These are phyloP conservation scores for Kluyveromyces sp. DNA, from an alignment of 1,139 yeast genomes.

Conservation along the genomic window DNA sequence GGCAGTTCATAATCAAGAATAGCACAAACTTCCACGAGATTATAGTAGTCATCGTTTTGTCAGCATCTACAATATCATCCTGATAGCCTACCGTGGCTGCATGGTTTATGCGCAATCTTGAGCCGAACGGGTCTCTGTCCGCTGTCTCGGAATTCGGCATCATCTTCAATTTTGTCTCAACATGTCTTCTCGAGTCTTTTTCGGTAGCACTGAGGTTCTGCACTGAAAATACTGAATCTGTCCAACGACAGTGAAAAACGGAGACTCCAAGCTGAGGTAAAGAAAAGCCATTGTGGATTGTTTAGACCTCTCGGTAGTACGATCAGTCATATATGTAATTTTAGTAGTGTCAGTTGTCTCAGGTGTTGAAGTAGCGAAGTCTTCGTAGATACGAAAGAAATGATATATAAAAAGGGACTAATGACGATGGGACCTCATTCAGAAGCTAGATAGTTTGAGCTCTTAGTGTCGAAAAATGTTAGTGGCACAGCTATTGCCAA, in stretches of 20 bases:
- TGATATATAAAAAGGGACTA: background rate
- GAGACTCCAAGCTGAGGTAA: no score
- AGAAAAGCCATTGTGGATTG: background rate
- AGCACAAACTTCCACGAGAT: no score
- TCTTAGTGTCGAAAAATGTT: no score
- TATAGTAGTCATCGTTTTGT: no score
- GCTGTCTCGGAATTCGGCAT: background rate
- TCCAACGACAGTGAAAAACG: background rate
- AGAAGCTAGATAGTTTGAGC: background rate
- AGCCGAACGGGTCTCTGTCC: no score
- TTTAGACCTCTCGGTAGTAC: no score
- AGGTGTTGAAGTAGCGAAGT: background rate
- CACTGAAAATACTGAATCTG: background rate
- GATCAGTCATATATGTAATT: no score
- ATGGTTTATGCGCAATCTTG: no score
- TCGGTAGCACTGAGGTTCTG: background rate
- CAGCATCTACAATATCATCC: background rate
- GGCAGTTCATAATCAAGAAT: no score
- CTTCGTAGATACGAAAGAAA: background rate
- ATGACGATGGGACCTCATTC: background rate
- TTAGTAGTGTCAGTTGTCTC: no score
- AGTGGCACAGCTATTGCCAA: no score
- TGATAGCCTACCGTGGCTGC: background rate
- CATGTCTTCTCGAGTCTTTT: conserved; percentile 1
- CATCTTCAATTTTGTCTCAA: conserved; percentile 1